phyloP scores from a whole-genome alignment of 768 basidiomycete genomes.

The Polyporus arcularius region DNA sequence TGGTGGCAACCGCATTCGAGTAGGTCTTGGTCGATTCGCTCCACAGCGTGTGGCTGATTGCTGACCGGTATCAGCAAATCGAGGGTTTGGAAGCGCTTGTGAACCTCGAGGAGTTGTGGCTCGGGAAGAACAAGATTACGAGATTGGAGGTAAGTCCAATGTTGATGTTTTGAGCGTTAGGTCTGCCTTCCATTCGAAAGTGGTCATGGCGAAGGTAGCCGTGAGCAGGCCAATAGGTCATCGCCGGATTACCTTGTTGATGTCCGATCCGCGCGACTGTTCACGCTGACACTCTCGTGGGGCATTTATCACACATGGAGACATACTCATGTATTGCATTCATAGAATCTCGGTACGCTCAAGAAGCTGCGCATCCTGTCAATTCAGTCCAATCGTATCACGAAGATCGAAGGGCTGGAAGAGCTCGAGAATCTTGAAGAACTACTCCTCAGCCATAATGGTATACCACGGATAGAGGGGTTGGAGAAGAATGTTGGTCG shows the following conservation, averaged over 20 bases:
- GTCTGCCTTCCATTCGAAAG: no score
- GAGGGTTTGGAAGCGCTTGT: conserved; percentile 80
- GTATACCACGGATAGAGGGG: conserved; percentile 80
- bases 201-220: no score
- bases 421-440: conserved; percentile 76
- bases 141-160: conserved; percentile 69
- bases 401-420: conserved; percentile 81
- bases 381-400: conserved; percentile 92
- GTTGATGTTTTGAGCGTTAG: neutral
- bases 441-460: conserved; percentile 94
- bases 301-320: no score
- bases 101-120: conserved; percentile 90
- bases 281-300: neutral
- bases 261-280: no score
- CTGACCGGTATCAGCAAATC: conserved; percentile 60
- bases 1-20: conserved; percentile 91
- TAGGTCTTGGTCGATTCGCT: conserved; percentile 38
- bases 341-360: conserved; percentile 68
- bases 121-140: conserved; percentile 97
- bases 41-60: no score
- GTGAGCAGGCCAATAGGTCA: no score
- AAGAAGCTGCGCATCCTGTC: conserved; percentile 82
- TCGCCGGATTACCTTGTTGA: no score
- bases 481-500: conserved; percentile 74
- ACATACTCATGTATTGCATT: neutral